Base-by-base conservation (phyloP, 805 yeast species). In the Ogataea dorogensis region DNA sequence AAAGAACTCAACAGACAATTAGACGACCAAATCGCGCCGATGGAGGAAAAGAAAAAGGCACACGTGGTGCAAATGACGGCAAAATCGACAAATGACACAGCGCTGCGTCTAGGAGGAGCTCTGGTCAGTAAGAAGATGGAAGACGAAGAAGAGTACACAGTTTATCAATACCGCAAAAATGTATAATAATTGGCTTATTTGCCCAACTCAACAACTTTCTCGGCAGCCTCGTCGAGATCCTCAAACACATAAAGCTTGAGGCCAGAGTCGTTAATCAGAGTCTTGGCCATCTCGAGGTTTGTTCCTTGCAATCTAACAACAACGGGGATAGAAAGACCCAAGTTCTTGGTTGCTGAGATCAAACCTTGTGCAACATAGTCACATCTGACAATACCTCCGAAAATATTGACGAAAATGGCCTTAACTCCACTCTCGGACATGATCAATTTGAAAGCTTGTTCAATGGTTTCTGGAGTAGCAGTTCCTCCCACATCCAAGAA, bases 401-500 rank as follows among this genome's bases (percentile, higher is more conserved):
- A 93, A 59, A 93, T 93, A 79, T 93, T 93, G 61, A 93, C 98
- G 56, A 93, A 91, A 64, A 93, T 93, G 61, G 96, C 95, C 57
- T 85, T 79, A 51, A 93, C 97, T 57, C 80, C 78, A 59, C 78
- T 68, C 71, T 93, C 97, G 43, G 93, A 76, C 61, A 94, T 72
- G 58, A 93, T 91, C 66, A 93, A 78, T 68, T 81, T 83, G 73
- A 93, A 91, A 39, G 98, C 99, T 69, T 84, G 84, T 73, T 89
- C 94, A 61, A 93, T 93, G 58, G 98, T 91, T 69, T 86, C 85
- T 51, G 98, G 97, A 47, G 98, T 93, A 55, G 99, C 98, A 67
- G 96, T 95, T 74, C 99, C 99, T 75, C 99, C 99, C 68, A 96
- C 93, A 74, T 93, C 99, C 64, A 93, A 79, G 79, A 93, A 93